Base-by-base conservation (phyloP, 495 filamentous ascomycete species). In the Talaromyces adpressus region DNA sequence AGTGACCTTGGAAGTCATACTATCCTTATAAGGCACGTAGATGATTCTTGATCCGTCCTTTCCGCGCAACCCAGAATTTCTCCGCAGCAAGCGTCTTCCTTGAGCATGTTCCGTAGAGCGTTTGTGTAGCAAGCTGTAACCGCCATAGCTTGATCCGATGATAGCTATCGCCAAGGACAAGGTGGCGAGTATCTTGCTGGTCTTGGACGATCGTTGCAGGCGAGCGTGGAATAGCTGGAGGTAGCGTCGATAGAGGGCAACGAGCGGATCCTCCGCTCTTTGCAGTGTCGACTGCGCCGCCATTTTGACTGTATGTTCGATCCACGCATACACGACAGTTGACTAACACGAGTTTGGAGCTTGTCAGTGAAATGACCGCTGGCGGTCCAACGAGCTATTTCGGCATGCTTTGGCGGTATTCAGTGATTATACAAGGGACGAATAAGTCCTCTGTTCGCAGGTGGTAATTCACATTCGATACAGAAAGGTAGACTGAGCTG, bases 41-140 rank as follows among this genome's bases (percentile, higher is more conserved):
- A 99, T 93, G 9, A 90, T 92, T 57, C 95, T 83, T 11, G 91
- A 92, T 36, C 95, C 95, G 80, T 98, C 94, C 75, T 95, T 96
- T 62, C 92, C 90, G 66, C 88, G 82, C 60, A 98, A 80, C 62
- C 92, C 95, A 12, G 93, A 97, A 75, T 99, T 99, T 49, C 91
- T 87, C 54, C 95, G 88, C 45, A 97, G 74, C 52, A 99, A 79
- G 52, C 87, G 85, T 62, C 84, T 82, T 7, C 91, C 92, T 63
- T 87, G 85, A 60, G 92, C 91, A 70, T 84, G 86, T 73, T 97
- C 94, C 63, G 82, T 87, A 47, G 82, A 85, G 62, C 85, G 80
- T 61, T 79, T 82, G 54, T 82, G 85, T 77, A 90, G 89, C 84
- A 88, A 90, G 63, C 82, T 84, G 66, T 87, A 87, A 47, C 86